Evolutionary conservation across 2,329 filamentous ascomycete genomes (phyloP).

Genomic region (Scedosporium dehoogii): DNA sequence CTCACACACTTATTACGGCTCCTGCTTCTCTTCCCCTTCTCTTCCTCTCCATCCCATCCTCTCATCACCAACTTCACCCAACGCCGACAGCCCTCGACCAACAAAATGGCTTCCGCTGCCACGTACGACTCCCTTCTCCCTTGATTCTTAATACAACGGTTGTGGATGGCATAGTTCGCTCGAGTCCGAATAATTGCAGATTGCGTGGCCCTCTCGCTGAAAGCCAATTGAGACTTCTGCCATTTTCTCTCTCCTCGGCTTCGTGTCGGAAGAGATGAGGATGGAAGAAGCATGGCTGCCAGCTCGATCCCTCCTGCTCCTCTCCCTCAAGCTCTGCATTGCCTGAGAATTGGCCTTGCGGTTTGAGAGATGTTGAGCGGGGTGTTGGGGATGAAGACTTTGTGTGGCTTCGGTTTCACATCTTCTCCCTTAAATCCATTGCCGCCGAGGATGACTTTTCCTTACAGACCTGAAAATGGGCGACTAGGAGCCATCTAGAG

Average conservation of each 20-base stretch:
- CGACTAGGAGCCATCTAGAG: not conserved
- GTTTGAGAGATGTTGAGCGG: slow-evolving; percentile 50
- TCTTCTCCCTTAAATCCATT: slow-evolving; percentile 69
- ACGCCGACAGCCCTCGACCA: slow-evolving; percentile 15
- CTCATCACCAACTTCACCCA: slow-evolving; percentile 10
- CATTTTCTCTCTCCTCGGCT: slow-evolving; percentile 18
- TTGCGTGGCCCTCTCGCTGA: slow-evolving; percentile 83
- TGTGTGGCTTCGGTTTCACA: slow-evolving; percentile 9
- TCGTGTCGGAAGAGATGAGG: slow-evolving; percentile 5
- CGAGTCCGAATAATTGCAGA: slow-evolving; percentile 36
- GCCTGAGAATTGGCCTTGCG: slow-evolving; percentile 31
- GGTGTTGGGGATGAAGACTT: slow-evolving; percentile 71
- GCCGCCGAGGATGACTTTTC: not conserved
- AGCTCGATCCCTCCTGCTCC: slow-evolving; percentile 68
- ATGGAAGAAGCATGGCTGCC: slow-evolving; percentile 36
- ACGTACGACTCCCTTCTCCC: slow-evolving; percentile 40
- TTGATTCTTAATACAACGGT: slow-evolving; percentile 15
- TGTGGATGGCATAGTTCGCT: slow-evolving; percentile 4
- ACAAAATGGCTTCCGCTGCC: slow-evolving; percentile 37
- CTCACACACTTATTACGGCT: not conserved
- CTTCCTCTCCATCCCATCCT: slow-evolving; percentile 2
- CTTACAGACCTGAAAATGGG: not conserved
- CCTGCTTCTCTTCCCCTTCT: slow-evolving; percentile 7
- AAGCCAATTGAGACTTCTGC: not conserved
- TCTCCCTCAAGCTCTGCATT: slow-evolving; percentile 42